Evolutionary conservation across 257 asterid species (phyloP).

Genomic region (Jaltomata sinuosa): DNA sequence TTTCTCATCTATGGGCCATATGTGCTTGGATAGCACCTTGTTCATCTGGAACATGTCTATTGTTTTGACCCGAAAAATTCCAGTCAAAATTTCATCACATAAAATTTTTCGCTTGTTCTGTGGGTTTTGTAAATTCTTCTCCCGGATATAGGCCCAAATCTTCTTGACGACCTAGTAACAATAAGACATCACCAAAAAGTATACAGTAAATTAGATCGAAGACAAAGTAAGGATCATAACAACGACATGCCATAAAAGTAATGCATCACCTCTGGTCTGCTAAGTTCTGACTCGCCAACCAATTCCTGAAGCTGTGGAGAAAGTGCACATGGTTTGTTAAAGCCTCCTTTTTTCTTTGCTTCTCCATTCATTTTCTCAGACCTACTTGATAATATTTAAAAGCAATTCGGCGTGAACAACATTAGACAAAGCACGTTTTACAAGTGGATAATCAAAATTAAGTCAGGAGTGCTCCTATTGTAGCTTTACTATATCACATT

Average conservation of each 20-base stretch:
- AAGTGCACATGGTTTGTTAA: constrained; percentile 30
- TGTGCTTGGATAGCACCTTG: constrained; percentile 28
- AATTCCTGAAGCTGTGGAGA: constrained; percentile 41
- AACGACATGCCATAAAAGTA: neutral
- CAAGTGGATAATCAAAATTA: neutral
- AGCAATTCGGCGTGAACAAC: neutral
- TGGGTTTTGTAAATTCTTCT: constrained; percentile 38
- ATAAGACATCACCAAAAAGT: neutral
- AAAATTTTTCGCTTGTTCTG: constrained; percentile 26
- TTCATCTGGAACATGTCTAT: constrained; percentile 45
- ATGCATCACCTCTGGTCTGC: constrained; percentile 31
- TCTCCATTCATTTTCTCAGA: constrained; percentile 5
- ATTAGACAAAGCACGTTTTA: neutral
- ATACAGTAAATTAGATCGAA: neutral
- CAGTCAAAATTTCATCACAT: constrained; percentile 28
- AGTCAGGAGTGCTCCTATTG: neutral
- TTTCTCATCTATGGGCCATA: constrained; percentile 32
- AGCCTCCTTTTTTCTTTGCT: constrained; percentile 28
- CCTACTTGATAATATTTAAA: constrained; percentile 9
- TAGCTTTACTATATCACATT: neutral
- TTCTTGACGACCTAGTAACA: constrained; percentile 33
- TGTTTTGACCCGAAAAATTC: constrained; percentile 21
- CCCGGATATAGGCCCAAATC: constrained; percentile 37
- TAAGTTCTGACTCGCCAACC: constrained; percentile 33
- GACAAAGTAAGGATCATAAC: neutral